These are phyloP conservation scores for Apiotrichum laibachii DNA, from an alignment of 1,284 basidiomycete species.

Conservation along the genomic window DNA sequence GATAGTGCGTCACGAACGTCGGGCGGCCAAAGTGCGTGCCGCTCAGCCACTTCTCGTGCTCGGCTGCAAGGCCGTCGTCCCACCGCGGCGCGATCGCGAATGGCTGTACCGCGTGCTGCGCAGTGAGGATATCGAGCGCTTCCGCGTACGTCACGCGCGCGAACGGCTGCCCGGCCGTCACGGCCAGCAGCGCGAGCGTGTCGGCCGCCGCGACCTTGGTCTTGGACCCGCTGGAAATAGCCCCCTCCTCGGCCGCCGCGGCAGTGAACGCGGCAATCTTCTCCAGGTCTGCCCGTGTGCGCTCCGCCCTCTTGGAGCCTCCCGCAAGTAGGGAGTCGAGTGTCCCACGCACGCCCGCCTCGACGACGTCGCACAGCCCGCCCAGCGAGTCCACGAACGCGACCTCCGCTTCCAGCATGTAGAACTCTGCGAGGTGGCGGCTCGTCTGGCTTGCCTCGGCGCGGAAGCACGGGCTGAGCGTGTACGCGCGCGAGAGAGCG, in stretches of 20 bases:
- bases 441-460: constrained; percentile 85
- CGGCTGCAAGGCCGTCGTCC: constrained; percentile 73
- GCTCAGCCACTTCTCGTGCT: constrained; percentile 90
- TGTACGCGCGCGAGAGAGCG: constrained; percentile 79
- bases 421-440: constrained; percentile 95
- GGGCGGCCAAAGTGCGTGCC: constrained; percentile 62
- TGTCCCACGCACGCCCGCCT: constrained; percentile 55
- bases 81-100: constrained; percentile 65
- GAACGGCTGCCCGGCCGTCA: constrained; percentile 33
- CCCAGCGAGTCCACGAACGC: constrained; percentile 58
- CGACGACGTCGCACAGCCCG: constrained; percentile 69
- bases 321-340: constrained; percentile 26
- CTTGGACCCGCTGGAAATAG: neutral
- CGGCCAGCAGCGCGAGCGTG: constrained; percentile 19
- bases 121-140: constrained; percentile 64
- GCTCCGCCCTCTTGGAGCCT: constrained; percentile 16
- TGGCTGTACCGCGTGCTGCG: constrained; percentile 41
- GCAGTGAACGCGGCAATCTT: constrained; percentile 4
- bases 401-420: constrained; percentile 97
- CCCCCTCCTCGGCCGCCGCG: neutral
- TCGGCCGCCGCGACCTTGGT: neutral
- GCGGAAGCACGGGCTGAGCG: constrained; percentile 85
- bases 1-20: constrained; percentile 90
- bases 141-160: constrained; percentile 75
- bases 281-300: constrained; percentile 31